These are phyloP conservation scores for Amborella trichopoda DNA, from an alignment of 164 flowering plant species.

Conservation along the genomic window DNA sequence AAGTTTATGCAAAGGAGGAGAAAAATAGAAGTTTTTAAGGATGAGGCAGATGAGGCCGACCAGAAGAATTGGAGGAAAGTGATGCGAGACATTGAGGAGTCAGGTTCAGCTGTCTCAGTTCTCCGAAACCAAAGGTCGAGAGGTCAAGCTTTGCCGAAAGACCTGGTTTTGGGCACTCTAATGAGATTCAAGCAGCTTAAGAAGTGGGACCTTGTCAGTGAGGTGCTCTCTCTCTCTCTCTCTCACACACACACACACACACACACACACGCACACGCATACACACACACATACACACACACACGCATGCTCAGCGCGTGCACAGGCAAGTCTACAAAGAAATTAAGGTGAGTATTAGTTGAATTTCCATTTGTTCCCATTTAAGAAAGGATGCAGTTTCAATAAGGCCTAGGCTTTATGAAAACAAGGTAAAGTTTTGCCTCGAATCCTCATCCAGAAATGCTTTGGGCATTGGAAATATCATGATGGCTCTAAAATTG, in stretches of 20 bases:
- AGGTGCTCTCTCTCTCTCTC: constrained; percentile 34
- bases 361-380: too few relatives aligned
- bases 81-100: constrained; percentile 84
- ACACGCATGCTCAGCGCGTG: too few relatives aligned
- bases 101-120: constrained; percentile 63
- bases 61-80: constrained; percentile 82
- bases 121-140: constrained; percentile 33
- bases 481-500: too few relatives aligned
- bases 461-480: too few relatives aligned
- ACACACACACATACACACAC: too few relatives aligned
- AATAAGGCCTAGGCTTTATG: too few relatives aligned
- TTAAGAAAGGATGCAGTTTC: too few relatives aligned
- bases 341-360: too few relatives aligned
- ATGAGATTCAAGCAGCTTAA: constrained; percentile 85
- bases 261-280: too few relatives aligned
- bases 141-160: constrained; percentile 48
- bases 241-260: neutral
- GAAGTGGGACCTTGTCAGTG: constrained; percentile 87
- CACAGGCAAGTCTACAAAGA: too few relatives aligned
- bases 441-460: too few relatives aligned
- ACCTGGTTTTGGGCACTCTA: constrained; percentile 75
- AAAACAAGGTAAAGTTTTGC: too few relatives aligned
- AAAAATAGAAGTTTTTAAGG: constrained; percentile 62
- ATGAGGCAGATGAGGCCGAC: constrained; percentile 72
- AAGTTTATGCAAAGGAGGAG: constrained; percentile 80